A percentile compares a stretch with the other conserved stretches of the same genome.
These are phyloP conservation scores for Scheffersomyces lignosus DNA, from an alignment of 805 yeast species.

Conservation along the genomic window DNA sequence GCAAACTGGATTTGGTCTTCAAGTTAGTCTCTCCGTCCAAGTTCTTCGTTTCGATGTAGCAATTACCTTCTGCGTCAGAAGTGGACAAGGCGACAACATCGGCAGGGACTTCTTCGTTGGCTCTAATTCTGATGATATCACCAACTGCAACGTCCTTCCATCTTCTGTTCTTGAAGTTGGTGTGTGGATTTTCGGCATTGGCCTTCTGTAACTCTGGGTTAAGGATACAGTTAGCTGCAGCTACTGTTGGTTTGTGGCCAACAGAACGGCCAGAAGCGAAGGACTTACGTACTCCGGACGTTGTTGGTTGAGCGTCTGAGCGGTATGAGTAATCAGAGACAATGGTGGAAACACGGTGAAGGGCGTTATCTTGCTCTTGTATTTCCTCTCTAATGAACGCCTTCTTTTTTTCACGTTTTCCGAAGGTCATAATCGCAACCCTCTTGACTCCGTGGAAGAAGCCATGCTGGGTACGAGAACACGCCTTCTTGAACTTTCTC, in stretches of 20 bases:
- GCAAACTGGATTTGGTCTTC: constrained; percentile 55
- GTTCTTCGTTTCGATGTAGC: constrained; percentile 79
- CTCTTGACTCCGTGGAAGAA: constrained; percentile 20
- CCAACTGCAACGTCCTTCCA: constrained; percentile 79
- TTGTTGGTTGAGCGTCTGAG: constrained; percentile 7
- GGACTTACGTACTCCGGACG: constrained; percentile 11
- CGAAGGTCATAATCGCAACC: constrained; percentile 23
- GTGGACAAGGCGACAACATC: constrained; percentile 65
- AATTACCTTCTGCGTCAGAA: constrained; percentile 66
- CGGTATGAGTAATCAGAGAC: constrained; percentile 29
- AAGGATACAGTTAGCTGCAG: constrained; percentile 18
- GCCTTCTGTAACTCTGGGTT: constrained; percentile 18
- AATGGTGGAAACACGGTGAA: constrained; percentile 39
- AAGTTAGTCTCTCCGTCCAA: constrained; percentile 59
- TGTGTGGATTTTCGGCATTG: constrained; percentile 3
- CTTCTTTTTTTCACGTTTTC: constrained; percentile 22
- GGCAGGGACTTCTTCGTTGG: constrained; percentile 80
- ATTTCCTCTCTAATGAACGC: constrained; percentile 25
- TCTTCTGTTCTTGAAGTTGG: constrained; percentile 20
- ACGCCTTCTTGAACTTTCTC: constrained; percentile 67
- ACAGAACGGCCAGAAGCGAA: constrained; percentile 3
- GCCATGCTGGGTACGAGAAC: constrained; percentile 32
- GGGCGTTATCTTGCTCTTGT: constrained; percentile 21
- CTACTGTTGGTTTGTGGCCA: neutral
- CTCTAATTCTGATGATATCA: constrained; percentile 66